These are phyloP conservation scores for Candida nonsorbophila DNA, from an alignment of 805 yeast genomes.

Conservation along the genomic window DNA sequence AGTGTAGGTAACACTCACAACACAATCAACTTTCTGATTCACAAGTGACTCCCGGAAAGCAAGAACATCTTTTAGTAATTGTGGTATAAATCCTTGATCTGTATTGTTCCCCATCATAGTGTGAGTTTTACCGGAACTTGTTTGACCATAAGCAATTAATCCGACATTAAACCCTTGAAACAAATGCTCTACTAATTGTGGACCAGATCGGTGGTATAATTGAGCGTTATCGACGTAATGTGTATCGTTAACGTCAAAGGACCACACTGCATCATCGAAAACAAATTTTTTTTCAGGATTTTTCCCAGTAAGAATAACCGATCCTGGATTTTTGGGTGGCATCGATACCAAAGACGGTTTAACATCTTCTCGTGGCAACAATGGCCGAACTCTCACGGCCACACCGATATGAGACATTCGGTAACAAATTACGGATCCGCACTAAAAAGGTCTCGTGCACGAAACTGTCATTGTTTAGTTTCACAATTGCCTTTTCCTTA, in stretches of 20 bases:
- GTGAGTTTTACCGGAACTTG: conserved; percentile 37
- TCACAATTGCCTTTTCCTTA: too few relatives aligned
- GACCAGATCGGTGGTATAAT: conserved; percentile 53
- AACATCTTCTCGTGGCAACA: conserved; percentile 22
- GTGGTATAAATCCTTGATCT: conserved; percentile 33
- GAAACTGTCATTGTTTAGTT: too few relatives aligned
- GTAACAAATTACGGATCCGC: background rate
- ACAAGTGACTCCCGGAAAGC: conserved; percentile 32
- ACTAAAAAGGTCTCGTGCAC: too few relatives aligned
- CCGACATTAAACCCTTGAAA: conserved; percentile 40
- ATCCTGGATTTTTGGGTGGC: conserved; percentile 9
- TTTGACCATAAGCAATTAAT: conserved; percentile 39
- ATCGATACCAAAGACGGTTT: conserved; percentile 24
- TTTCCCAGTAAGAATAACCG: too few relatives aligned
- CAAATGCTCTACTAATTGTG: conserved; percentile 48
- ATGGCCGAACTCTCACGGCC: conserved; percentile 50
- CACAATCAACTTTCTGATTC: conserved; percentile 32
- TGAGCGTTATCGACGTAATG: conserved; percentile 44
- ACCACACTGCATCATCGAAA: conserved; percentile 17
- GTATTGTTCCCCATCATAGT: conserved; percentile 38
- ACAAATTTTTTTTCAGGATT: conserved; percentile 9
- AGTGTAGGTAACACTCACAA: conserved; percentile 51
- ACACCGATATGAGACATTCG: conserved; percentile 34
- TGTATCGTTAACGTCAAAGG: conserved; percentile 8
- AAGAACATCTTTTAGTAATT: conserved; percentile 50